phyloP scores from a whole-genome alignment of 2,329 filamentous ascomycete species.

The Akanthomyces lecanii region DNA sequence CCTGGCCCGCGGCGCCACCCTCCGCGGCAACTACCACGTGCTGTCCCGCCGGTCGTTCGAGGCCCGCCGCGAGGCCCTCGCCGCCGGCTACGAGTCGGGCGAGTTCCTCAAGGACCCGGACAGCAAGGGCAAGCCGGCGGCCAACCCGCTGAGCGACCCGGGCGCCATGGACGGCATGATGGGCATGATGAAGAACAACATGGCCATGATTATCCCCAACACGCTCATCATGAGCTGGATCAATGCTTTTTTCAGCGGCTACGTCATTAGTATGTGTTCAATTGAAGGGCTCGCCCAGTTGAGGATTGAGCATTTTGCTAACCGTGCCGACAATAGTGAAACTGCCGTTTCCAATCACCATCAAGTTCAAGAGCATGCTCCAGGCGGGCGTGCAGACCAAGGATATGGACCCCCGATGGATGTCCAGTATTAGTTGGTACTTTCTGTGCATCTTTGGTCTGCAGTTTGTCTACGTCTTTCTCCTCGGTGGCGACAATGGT shows the following conservation, averaged over 20 bases:
- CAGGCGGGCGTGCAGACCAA: constrained; percentile 94
- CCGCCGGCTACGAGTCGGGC: constrained; percentile 78
- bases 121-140: constrained; percentile 75
- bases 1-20: constrained; percentile 76
- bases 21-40: constrained; percentile 77
- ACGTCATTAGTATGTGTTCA: constrained; percentile 73
- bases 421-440: constrained; percentile 98
- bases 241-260: constrained; percentile 97
- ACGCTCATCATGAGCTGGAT: constrained; percentile 99
- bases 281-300: neutral
- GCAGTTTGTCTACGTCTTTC: constrained; percentile 95
- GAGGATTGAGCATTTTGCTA: neutral
- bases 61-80: constrained; percentile 73
- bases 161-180: constrained; percentile 99
- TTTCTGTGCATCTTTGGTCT: constrained; percentile 96
- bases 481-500: constrained; percentile 95
- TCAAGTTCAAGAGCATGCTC: constrained; percentile 99
- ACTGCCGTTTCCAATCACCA: constrained; percentile 92
- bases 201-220: constrained; percentile 99
- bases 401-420: constrained; percentile 97
- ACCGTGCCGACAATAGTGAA: constrained; percentile 61
- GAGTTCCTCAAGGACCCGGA: constrained; percentile 87
- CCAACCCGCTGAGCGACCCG: constrained; percentile 93
- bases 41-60: constrained; percentile 76
- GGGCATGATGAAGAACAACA: constrained; percentile 99